These are phyloP conservation scores for Melaleuca alternifolia DNA, from an alignment of 345 rosid genomes.

Conservation along the genomic window DNA sequence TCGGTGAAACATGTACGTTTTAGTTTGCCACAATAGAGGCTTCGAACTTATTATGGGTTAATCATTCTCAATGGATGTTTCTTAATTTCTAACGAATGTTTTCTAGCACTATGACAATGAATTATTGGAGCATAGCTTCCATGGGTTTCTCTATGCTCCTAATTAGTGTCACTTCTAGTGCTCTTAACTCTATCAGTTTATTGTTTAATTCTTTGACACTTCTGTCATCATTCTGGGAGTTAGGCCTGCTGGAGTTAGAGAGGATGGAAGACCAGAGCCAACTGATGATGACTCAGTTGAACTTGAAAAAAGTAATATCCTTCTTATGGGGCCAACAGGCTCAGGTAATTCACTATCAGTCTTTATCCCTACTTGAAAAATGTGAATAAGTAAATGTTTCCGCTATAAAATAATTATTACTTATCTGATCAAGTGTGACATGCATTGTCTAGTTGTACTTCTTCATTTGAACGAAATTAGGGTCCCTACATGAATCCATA, in stretches of 20 bases:
- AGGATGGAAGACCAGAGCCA: constrained; percentile 21
- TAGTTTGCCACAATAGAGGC: neutral
- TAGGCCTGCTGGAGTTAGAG: constrained; percentile 64
- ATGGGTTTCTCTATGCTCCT: neutral
- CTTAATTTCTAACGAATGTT: neutral
- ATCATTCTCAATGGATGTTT: neutral
- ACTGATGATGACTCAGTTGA: constrained; percentile 77
- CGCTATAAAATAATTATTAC: neutral
- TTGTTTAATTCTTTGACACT: constrained; percentile 13
- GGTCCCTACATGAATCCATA: neutral
- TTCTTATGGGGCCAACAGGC: constrained; percentile 97
- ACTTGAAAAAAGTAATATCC: constrained; percentile 98
- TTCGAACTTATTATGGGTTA: neutral
- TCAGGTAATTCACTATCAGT: constrained; percentile 43
- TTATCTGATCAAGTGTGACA: neutral
- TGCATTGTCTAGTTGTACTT: neutral
- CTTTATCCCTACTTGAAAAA: neutral
- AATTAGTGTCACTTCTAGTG: neutral
- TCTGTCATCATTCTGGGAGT: constrained; percentile 22
- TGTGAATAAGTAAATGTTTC: neutral
- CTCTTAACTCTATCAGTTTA: neutral
- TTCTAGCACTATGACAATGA: neutral
- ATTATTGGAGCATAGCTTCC: constrained; percentile 5
- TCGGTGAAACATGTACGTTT: neutral
- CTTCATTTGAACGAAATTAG: neutral